Percentiles rank a stretch among this genome's conserved stretches.
These are phyloP conservation scores for Pichia ethanolica DNA, from an alignment of 805 yeast genomes.

Conservation along the genomic window DNA sequence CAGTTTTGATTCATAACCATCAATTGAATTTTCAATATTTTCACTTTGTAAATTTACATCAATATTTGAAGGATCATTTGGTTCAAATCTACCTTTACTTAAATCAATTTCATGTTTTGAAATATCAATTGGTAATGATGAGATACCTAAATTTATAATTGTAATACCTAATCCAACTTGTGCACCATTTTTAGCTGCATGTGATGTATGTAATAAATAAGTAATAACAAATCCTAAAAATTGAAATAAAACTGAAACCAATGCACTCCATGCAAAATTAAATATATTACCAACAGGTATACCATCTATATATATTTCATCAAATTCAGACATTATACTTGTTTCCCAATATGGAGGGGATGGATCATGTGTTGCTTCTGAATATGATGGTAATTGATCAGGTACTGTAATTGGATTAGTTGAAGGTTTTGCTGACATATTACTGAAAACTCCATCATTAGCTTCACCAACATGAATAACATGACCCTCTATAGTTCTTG, in stretches of 20 bases:
- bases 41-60: slow-evolving; percentile 27
- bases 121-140: slow-evolving; percentile 39
- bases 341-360: slow-evolving; percentile 98
- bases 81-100: slow-evolving; percentile 37
- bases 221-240: slow-evolving; percentile 89
- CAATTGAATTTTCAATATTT: slow-evolving; percentile 25
- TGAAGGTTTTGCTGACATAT: slow-evolving; percentile 78
- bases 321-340: slow-evolving; percentile 73
- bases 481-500: slow-evolving; percentile 17
- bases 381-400: slow-evolving; percentile 76
- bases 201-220: slow-evolving; percentile 87
- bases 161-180: slow-evolving; percentile 87
- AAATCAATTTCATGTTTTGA: slow-evolving; percentile 10
- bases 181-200: slow-evolving; percentile 94
- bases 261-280: slow-evolving; percentile 81
- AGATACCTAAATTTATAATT: slow-evolving; percentile 61
- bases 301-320: slow-evolving; percentile 91
- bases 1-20: slow-evolving; percentile 21
- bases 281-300: slow-evolving; percentile 91
- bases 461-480: slow-evolving; percentile 21
- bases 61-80: slow-evolving; percentile 51
- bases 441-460: slow-evolving; percentile 88
- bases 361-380: slow-evolving; percentile 89
- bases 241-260: slow-evolving; percentile 88
- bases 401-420: slow-evolving; percentile 43